phyloP scores from a whole-genome alignment of 148 eudicot genomes.

The Agrostemma githago region DNA sequence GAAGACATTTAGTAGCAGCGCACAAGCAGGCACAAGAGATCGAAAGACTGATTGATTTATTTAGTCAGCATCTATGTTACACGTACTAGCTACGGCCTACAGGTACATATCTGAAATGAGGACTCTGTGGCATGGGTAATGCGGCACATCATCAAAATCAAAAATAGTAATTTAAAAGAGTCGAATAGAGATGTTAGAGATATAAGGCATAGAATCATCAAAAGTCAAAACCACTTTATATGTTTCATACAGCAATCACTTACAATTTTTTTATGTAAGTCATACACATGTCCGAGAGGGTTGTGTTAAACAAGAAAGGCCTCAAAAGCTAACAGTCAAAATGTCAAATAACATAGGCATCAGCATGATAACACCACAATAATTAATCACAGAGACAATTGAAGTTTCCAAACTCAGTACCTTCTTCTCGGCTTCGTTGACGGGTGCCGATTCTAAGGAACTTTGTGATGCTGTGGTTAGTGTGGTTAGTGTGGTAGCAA shows the following conservation, averaged over 20 bases:
- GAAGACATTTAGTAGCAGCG: background rate
- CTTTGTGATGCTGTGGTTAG: constrained; percentile 38
- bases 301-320: background rate
- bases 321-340: background rate
- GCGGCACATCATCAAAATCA: background rate
- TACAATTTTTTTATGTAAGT: background rate
- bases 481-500: constrained; percentile 43
- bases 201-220: background rate
- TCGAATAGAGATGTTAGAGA: background rate
- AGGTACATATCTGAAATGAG: background rate
- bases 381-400: constrained; percentile 22
- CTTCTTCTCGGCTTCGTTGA: constrained; percentile 43
- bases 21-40: constrained; percentile 11
- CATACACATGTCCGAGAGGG: background rate
- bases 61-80: background rate
- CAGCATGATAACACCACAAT: background rate
- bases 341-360: background rate
- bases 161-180: background rate
- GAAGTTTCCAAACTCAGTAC: constrained; percentile 27
- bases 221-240: too few species aligned
- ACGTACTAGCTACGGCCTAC: background rate
- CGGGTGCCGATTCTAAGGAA: constrained; percentile 49
- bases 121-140: background rate
- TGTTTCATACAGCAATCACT: background rate
- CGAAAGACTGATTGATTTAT: background rate